These are phyloP conservation scores for Wickerhamomyces chaumierensis DNA, from an alignment of 805 yeast genomes.

Conservation along the genomic window DNA sequence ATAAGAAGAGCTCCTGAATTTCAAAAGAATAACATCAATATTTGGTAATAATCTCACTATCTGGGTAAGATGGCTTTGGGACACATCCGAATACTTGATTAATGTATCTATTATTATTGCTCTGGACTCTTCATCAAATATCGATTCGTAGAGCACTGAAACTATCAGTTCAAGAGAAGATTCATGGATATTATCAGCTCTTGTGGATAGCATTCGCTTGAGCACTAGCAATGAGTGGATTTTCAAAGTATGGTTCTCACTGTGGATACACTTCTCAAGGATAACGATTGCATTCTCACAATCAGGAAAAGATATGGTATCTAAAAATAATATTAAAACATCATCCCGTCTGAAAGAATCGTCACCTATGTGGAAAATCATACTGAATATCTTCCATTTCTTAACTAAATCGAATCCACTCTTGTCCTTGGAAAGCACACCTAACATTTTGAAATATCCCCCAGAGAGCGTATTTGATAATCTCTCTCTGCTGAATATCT, in stretches of 20 bases:
- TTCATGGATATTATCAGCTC: slow-evolving; percentile 3
- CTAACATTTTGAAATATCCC: slow-evolving; percentile 75
- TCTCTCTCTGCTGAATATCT: slow-evolving; percentile 53
- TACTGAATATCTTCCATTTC: slow-evolving; percentile 78
- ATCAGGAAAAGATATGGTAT: slow-evolving; percentile 45
- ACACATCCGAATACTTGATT: slow-evolving; percentile 41
- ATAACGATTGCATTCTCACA: slow-evolving; percentile 62
- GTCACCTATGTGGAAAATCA: slow-evolving; percentile 60
- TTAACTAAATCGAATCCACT: slow-evolving; percentile 62
- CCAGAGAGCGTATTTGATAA: slow-evolving; percentile 52
- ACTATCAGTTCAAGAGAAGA: slow-evolving; percentile 37
- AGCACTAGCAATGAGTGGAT: slow-evolving; percentile 45
- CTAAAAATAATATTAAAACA: slow-evolving; percentile 44
- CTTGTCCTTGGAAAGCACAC: slow-evolving; percentile 47
- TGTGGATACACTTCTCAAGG: slow-evolving; percentile 50
- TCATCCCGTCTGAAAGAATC: slow-evolving; percentile 42
- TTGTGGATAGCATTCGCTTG: slow-evolving; percentile 1
- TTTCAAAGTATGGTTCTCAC: slow-evolving; percentile 41
- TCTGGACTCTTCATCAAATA: slow-evolving; percentile 35
- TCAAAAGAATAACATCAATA: slow-evolving; percentile 21
- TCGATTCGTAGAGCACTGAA: slow-evolving; percentile 57
- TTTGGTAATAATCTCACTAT: slow-evolving; percentile 48
- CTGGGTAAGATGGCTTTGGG: slow-evolving; percentile 34
- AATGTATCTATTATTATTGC: slow-evolving; percentile 43
- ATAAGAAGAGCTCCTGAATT: neutral